These are phyloP conservation scores for Tubosaeta sp. DNA, from an alignment of 768 basidiomycete genomes.

Conservation along the genomic window DNA sequence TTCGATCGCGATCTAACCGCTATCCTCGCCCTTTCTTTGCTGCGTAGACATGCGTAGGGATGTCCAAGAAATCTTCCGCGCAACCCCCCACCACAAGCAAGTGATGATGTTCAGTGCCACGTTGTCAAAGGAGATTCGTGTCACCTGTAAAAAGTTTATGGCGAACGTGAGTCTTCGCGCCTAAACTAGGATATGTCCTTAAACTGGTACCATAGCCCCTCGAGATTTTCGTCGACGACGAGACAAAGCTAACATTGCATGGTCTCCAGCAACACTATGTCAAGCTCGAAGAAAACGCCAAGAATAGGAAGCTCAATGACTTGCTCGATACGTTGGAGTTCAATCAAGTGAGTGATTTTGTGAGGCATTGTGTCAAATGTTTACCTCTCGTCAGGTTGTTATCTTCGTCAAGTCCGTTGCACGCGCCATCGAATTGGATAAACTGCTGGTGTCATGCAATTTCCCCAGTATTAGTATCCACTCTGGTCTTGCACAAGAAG, in stretches of 20 bases:
- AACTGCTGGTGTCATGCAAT: slow-evolving; percentile 92
- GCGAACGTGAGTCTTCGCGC: slow-evolving; percentile 66
- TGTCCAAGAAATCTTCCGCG: slow-evolving; percentile 99
- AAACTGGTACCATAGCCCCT: slow-evolving; percentile 62
- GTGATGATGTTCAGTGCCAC: slow-evolving; percentile 99
- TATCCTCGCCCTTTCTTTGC: slow-evolving; percentile 50
- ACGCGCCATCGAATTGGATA: slow-evolving; percentile 94
- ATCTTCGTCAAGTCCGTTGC: slow-evolving; percentile 99
- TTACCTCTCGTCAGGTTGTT: slow-evolving; percentile 65
- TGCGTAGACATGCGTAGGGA: slow-evolving; percentile 98
- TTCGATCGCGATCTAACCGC: slow-evolving; percentile 60
- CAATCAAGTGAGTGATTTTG: slow-evolving; percentile 68
- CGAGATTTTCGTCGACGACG: slow-evolving; percentile 99
- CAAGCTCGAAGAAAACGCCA: slow-evolving; percentile 89
- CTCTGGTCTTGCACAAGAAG: slow-evolving; percentile 90
- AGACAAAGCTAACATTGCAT: slow-evolving; percentile 96
- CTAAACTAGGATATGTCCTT: not conserved
- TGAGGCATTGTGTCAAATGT: not conserved
- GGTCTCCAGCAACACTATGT: slow-evolving; percentile 99
- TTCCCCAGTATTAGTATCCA: slow-evolving; percentile 98
- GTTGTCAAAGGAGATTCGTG: slow-evolving; percentile 91
- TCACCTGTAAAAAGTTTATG: slow-evolving; percentile 99
- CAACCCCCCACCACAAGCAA: slow-evolving; percentile 99
- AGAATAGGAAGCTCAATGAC: slow-evolving; percentile 97
- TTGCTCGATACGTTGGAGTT: slow-evolving; percentile 94